Percentiles rank a stretch among this genome's conserved stretches.
Evolutionary conservation across 257 asterid genomes (phyloP).

Genomic region (Gentiana straminea): DNA sequence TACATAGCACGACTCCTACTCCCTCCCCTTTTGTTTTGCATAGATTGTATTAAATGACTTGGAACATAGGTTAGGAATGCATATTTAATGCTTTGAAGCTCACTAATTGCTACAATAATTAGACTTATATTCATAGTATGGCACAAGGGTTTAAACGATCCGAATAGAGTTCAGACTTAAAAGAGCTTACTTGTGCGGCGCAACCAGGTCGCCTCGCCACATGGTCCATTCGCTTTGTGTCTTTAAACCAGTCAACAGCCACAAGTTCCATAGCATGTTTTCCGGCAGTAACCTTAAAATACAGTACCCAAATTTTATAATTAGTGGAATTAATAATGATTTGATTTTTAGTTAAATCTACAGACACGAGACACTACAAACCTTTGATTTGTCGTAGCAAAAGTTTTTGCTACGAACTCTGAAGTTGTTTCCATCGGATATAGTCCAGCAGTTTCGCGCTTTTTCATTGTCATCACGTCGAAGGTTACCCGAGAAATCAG

Average conservation of each 20-base stretch:
- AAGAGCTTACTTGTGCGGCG: conserved; percentile 76
- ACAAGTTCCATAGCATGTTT: conserved; percentile 94
- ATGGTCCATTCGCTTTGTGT: conserved; percentile 90
- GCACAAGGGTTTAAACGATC: no score
- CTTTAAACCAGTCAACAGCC: conserved; percentile 96
- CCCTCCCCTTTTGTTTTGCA: no score
- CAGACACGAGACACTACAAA: conserved; percentile 8
- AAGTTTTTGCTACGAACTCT: conserved; percentile 83
- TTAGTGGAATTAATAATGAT: conserved; percentile 11
- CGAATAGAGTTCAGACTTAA: no score
- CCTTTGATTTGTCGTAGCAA: conserved; percentile 85
- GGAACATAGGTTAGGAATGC: no score
- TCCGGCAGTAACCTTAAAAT: conserved; percentile 70
- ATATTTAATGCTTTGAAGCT: no score
- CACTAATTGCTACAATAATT: no score
- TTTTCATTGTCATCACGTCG: conserved; percentile 62
- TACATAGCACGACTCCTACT: no score
- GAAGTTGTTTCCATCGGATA: conserved; percentile 87
- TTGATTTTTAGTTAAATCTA: neutral
- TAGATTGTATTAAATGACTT: no score
- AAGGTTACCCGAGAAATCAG: conserved; percentile 87
- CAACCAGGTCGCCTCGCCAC: conserved; percentile 91
- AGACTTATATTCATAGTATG: no score
- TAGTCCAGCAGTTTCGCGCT: conserved; percentile 84
- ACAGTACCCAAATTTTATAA: conserved; percentile 1